phyloP scores from a whole-genome alignment of 306 rosid genomes.

The Pyrus communis region DNA sequence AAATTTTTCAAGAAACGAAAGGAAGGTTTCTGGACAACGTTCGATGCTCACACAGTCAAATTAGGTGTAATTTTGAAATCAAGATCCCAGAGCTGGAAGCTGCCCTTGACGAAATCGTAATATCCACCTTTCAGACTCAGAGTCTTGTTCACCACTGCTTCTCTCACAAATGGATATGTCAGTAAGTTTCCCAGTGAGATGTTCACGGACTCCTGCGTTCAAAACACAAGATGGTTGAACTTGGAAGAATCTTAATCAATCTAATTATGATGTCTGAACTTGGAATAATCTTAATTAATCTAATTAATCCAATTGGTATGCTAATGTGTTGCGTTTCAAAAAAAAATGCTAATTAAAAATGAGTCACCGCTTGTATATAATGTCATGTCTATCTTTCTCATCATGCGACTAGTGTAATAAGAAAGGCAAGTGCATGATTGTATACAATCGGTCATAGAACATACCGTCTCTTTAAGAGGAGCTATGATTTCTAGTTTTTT shows the following conservation, averaged over 20 bases:
- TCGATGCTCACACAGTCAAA: conserved; percentile 11
- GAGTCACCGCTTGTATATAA: too few species aligned
- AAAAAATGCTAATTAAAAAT: too few species aligned
- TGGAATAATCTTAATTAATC: not conserved
- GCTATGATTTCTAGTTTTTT: not conserved
- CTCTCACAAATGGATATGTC: conserved; percentile 83
- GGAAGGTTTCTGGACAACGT: not conserved
- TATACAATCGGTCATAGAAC: not conserved
- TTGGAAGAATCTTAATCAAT: not conserved
- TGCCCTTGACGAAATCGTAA: conserved; percentile 67
- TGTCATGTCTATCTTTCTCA: not conserved
- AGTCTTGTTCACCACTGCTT: conserved; percentile 40
- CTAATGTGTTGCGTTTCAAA: too few species aligned
- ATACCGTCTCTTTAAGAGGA: not conserved
- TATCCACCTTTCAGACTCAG: conserved; percentile 74
- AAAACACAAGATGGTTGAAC: not conserved
- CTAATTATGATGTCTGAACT: not conserved
- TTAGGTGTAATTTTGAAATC: conserved; percentile 47
- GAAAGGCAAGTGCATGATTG: not conserved
- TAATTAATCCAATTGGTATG: not conserved
- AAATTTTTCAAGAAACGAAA: not conserved
- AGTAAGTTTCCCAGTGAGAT: conserved; percentile 77
- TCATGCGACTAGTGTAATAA: not conserved
- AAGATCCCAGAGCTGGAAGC: conserved; percentile 78
- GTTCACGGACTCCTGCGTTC: conserved; percentile 86